These are phyloP conservation scores for Lactifluus volemus DNA, from an alignment of 768 basidiomycete genomes.

Conservation along the genomic window DNA sequence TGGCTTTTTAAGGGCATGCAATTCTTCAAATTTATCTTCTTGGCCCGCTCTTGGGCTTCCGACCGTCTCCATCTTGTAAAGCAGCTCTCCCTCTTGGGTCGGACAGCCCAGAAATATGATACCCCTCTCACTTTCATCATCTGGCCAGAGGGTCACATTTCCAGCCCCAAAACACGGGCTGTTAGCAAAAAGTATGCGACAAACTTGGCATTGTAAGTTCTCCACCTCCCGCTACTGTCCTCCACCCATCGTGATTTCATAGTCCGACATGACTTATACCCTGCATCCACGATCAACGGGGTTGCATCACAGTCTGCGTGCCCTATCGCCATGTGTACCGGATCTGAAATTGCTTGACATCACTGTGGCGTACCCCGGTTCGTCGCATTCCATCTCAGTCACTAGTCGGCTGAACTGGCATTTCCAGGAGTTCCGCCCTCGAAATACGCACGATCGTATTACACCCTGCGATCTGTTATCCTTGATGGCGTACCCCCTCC, in stretches of 20 bases:
- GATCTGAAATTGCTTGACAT: constrained; percentile 79
- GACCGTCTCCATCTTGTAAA: constrained; percentile 62
- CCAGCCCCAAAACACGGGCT: constrained; percentile 78
- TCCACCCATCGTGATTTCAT: background rate
- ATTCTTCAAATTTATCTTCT: constrained; percentile 90
- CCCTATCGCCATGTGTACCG: constrained; percentile 69
- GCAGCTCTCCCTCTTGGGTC: constrained; percentile 60
- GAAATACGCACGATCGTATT: constrained; percentile 81
- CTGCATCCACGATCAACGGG: constrained; percentile 92
- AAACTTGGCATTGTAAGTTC: constrained; percentile 75
- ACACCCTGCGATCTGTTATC: constrained; percentile 86
- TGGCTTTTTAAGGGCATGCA: constrained; percentile 67
- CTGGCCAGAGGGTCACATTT: constrained; percentile 94
- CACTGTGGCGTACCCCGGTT: constrained; percentile 87
- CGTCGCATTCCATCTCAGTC: constrained; percentile 9
- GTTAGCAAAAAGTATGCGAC: constrained; percentile 77
- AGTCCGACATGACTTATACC: constrained; percentile 76
- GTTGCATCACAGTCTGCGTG: constrained; percentile 73
- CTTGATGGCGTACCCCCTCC: constrained; percentile 75
- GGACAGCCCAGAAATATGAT: constrained; percentile 53
- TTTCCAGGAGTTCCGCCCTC: constrained; percentile 60
- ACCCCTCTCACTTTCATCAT: constrained; percentile 75
- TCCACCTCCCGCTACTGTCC: constrained; percentile 16
- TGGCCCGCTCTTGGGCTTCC: constrained; percentile 84
- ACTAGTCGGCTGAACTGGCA: constrained; percentile 1